A percentile compares a stretch with the other conserved stretches of the same genome.
These are phyloP conservation scores for Malus hybrid DNA, from an alignment of 331 rosid species.

Conservation along the genomic window DNA sequence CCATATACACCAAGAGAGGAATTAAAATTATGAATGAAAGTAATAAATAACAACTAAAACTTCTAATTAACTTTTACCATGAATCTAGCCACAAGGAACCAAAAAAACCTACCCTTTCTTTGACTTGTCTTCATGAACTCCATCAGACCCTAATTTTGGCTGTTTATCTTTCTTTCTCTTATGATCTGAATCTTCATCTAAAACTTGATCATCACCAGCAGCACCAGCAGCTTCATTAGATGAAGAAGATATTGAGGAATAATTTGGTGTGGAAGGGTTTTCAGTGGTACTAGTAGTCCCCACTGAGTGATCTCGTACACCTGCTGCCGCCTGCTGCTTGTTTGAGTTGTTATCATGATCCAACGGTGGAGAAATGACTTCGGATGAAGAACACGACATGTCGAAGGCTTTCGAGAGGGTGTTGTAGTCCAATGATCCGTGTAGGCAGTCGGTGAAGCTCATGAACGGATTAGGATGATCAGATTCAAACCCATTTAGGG, in stretches of 20 bases:
- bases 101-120: conserved; percentile 61
- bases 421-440: conserved; percentile 69
- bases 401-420: conserved; percentile 74
- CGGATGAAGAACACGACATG: conserved; percentile 74
- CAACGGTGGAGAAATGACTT: conserved; percentile 39
- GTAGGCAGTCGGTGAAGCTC: conserved; percentile 66
- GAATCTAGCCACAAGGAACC: not conserved
- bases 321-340: conserved; percentile 21
- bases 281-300: conserved; percentile 17
- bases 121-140: conserved; percentile 41
- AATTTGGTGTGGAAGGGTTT: conserved; percentile 48
- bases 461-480: conserved; percentile 24
- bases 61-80: not conserved
- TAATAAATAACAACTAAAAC: not conserved
- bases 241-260: conserved; percentile 67
- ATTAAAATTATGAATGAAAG: not conserved
- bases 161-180: conserved; percentile 45
- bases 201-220: not conserved
- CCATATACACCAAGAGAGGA: not conserved
- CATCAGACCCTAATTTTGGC: conserved; percentile 28
- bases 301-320: conserved; percentile 21
- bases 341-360: conserved; percentile 27
- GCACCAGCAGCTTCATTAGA: conserved; percentile 53
- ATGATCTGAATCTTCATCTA: conserved; percentile 32
- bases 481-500: conserved; percentile 29